phyloP scores from a whole-genome alignment of 2,329 filamentous ascomycete genomes.

The Colletotrichum tofieldiae region DNA sequence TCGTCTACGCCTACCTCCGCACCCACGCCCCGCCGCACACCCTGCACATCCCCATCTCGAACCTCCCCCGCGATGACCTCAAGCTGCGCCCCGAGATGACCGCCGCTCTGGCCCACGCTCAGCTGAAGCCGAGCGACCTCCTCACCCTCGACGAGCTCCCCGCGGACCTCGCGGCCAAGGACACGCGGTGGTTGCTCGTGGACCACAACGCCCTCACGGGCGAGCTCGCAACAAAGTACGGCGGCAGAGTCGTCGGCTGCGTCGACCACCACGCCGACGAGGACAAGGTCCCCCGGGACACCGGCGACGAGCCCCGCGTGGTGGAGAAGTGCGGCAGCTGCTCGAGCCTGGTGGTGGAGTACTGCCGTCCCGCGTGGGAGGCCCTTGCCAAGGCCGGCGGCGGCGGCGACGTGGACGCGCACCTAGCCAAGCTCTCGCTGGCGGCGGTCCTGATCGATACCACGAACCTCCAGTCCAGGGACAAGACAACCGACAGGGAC shows the following conservation, averaged over 20 bases:
- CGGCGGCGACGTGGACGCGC: slow-evolving; percentile 61
- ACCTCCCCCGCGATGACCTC: slow-evolving; percentile 79
- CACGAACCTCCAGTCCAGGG: slow-evolving; percentile 71
- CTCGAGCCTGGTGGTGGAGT: slow-evolving; percentile 77
- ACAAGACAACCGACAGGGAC: slow-evolving; percentile 78
- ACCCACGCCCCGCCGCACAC: slow-evolving; percentile 69
- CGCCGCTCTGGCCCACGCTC: slow-evolving; percentile 74
- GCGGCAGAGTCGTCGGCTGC: slow-evolving; percentile 71
- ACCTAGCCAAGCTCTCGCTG: slow-evolving; percentile 77
- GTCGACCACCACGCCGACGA: slow-evolving; percentile 89
- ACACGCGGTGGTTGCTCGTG: slow-evolving; percentile 81
- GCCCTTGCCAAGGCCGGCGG: slow-evolving; percentile 52
- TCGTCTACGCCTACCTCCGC: slow-evolving; percentile 82
- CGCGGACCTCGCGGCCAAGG: slow-evolving; percentile 62
- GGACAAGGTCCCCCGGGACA: slow-evolving; percentile 62
- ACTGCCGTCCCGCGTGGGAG: slow-evolving; percentile 73
- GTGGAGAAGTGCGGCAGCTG: slow-evolving; percentile 81
- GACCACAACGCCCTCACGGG: slow-evolving; percentile 85
- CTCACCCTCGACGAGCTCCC: slow-evolving; percentile 73
- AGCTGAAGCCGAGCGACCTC: slow-evolving; percentile 72
- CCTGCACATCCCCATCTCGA: slow-evolving; percentile 81
- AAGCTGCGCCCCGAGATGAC: slow-evolving; percentile 80
- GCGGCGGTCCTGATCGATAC: slow-evolving; percentile 84
- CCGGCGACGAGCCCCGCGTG: slow-evolving; percentile 68
- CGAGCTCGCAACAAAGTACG: slow-evolving; percentile 68